Evolutionary conservation across 1,284 basidiomycete genomes (phyloP).

Genomic region (Ceraceosorus bombacis): DNA sequence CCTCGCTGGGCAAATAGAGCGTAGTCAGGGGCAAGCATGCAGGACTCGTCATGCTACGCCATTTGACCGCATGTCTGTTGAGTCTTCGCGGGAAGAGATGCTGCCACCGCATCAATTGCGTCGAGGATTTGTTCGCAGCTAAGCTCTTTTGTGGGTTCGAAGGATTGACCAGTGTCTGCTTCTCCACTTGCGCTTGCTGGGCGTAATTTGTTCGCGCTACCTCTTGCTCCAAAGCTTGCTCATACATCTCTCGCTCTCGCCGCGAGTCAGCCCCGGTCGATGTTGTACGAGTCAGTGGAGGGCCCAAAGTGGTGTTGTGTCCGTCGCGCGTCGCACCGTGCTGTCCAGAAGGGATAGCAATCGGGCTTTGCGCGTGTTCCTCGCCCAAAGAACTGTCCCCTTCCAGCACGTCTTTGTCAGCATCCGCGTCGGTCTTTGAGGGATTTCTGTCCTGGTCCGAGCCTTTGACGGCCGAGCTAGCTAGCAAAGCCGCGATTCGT

Average conservation of each 20-base stretch:
- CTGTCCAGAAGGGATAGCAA: constrained; percentile 29
- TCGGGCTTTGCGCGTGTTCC: constrained; percentile 23
- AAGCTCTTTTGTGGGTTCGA: constrained; percentile 40
- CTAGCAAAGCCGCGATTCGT: constrained; percentile 30
- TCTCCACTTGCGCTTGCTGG: constrained; percentile 37
- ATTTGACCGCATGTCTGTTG: constrained; percentile 84
- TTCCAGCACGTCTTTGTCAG: background rate
- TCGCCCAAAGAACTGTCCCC: constrained; percentile 18
- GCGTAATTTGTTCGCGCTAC: constrained; percentile 32
- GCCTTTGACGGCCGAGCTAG: background rate
- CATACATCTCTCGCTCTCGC: constrained; percentile 34
- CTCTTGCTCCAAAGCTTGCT: constrained; percentile 35
- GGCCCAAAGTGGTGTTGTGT: too few species aligned
- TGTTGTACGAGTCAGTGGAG: too few species aligned
- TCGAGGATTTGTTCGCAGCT: background rate
- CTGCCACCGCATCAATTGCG: constrained; percentile 57
- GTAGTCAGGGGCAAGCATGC: constrained; percentile 81
- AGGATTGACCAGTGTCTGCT: constrained; percentile 44
- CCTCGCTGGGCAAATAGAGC: constrained; percentile 53
- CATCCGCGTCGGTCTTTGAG: constrained; percentile 1
- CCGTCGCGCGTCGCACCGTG: background rate
- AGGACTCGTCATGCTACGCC: constrained; percentile 63
- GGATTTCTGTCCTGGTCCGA: too few species aligned
- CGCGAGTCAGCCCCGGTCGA: background rate
- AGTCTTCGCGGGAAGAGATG: constrained; percentile 70